Evolutionary conservation across 2,329 filamentous ascomycete genomes (phyloP).

Genomic region (Paradendryphiella salina): DNA sequence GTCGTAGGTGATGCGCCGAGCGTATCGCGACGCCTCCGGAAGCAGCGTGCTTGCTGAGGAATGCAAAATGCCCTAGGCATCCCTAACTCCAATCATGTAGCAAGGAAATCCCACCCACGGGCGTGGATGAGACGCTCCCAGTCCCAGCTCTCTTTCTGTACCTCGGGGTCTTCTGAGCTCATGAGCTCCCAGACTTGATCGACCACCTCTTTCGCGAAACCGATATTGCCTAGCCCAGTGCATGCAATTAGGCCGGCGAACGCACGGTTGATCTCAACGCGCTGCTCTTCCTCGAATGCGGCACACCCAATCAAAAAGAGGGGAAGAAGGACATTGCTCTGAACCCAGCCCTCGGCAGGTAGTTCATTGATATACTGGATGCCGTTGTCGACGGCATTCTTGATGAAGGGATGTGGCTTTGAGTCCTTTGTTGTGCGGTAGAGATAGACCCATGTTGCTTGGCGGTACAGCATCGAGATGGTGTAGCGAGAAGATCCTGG

Average conservation of each 20-base stretch:
- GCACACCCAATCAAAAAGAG: constrained; percentile 65
- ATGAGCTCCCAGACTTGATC: constrained; percentile 61
- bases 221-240: constrained; percentile 62
- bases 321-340: constrained; percentile 64
- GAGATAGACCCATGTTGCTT: constrained; percentile 66
- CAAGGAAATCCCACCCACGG: constrained; percentile 64
- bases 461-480: constrained; percentile 63
- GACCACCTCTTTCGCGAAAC: constrained; percentile 59
- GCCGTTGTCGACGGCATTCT: constrained; percentile 61
- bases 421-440: constrained; percentile 64
- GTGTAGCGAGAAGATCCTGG: constrained; percentile 58
- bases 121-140: constrained; percentile 64
- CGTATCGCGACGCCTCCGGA: background rate
- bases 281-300: constrained; percentile 59
- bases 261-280: constrained; percentile 58
- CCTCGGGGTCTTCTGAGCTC: constrained; percentile 59
- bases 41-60: background rate
- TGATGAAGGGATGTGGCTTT: constrained; percentile 58
- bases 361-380: constrained; percentile 60
- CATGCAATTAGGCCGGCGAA: constrained; percentile 60
- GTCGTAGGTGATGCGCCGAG: constrained; percentile 1
- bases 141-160: constrained; percentile 54
- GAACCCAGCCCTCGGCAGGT: constrained; percentile 58
- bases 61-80: background rate
- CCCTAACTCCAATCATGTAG: constrained; percentile 50